Base-by-base conservation (phyloP, 305 asterid genomes). In the Fraxinus angustifolia region DNA sequence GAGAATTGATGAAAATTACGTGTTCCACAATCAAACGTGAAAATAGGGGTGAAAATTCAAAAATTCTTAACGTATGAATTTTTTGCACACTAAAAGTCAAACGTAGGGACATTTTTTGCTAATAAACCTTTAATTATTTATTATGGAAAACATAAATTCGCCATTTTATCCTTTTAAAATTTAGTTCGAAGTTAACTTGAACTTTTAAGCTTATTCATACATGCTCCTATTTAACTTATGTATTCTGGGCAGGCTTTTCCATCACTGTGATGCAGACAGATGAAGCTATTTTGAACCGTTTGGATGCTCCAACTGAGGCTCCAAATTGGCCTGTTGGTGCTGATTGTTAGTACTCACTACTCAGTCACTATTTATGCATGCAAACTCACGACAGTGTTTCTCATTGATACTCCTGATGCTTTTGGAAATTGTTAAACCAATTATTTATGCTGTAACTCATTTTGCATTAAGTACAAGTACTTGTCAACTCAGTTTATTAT, bases 271-370 rank as follows among this genome's bases (percentile, higher is more conserved):
- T 95, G 99, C 91, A 92, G 87, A 91, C 97, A 56, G 97, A 92
- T 81, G 89, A 89, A 78, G 83, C 84, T 75, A 88, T 91, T 84
- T 82, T 95, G 87, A 88, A 85, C 80, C 89, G 89, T 80, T 85
- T 95, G 91, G 98, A 95, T 85, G 97, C 98, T 75, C 96, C 97
- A 35, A 95, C 99, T 26, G 91, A 92, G 85, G 99, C 98, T 86
- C 97, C 97, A 81, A 88, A 87, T 88, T 95, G 99, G 99, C 99
- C 98, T 65, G 98, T 95, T 82, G 96, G 93, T 83, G 87, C 85
- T 85, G 98, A 89, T 83, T 97, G 99, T 95, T 73, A 86, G 94
- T 90, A 31, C 78, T 23, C 26, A 86, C 93, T 90, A 31, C 78
- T 23, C 26, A 23, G 26, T 23, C 26, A 23, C 26, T 79, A 38